phyloP scores from a whole-genome alignment of 1,284 basidiomycete genomes.

The Neotropicomus parvogracilis region DNA sequence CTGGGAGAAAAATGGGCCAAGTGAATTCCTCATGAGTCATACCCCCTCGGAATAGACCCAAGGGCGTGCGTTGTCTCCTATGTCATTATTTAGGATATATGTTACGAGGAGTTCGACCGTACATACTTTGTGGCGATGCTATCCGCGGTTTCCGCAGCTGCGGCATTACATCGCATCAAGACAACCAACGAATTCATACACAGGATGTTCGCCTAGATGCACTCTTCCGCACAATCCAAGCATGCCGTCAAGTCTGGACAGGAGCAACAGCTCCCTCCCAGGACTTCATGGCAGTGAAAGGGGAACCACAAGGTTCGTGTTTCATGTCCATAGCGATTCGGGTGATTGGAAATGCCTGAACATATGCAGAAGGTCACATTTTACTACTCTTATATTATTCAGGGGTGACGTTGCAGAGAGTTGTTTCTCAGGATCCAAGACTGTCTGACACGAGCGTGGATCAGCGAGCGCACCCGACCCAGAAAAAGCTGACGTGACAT shows the following conservation, averaged over 20 bases:
- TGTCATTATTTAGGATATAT: too few species aligned
- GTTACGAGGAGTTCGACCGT: not conserved
- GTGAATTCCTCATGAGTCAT: too few species aligned
- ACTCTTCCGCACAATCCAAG: constrained; percentile 14
- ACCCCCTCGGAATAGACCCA: too few species aligned
- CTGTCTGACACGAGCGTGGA: too few species aligned
- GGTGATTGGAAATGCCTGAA: not conserved
- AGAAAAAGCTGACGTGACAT: not conserved
- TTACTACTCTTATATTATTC: too few species aligned
- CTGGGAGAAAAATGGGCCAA: too few species aligned
- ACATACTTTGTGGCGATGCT: not conserved
- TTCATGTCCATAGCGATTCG: not conserved
- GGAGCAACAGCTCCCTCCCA: not conserved
- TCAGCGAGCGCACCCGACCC: too few species aligned
- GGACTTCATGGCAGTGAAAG: not conserved
- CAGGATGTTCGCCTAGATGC: not conserved
- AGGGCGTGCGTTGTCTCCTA: too few species aligned
- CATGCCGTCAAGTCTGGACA: constrained; percentile 4
- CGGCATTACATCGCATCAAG: not conserved
- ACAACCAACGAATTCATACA: not conserved
- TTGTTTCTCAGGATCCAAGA: not conserved
- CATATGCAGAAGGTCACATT: not conserved
- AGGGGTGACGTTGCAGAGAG: constrained; percentile 1
- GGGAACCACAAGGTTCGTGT: not conserved
- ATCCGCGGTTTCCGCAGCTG: not conserved